Percentiles rank a stretch among this genome's conserved stretches.
Conservation (phyloP, 192 early-diverging fungal species). For the Cetraspora pellucida region DNA sequence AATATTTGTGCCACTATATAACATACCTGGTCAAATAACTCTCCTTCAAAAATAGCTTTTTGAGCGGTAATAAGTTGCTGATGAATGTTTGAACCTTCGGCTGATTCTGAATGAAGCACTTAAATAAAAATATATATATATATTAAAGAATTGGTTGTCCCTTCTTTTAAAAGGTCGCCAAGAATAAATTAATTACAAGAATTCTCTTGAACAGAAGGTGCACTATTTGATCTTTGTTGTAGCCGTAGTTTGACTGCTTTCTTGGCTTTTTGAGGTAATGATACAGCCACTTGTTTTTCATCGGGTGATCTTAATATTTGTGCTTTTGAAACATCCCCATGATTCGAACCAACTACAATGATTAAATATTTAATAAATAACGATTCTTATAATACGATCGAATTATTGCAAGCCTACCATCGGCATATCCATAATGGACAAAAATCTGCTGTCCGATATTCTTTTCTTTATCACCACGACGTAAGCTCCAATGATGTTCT, state of each 20-base stretch:
- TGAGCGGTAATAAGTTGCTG: conserved; percentile 33
- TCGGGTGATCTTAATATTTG: conserved; percentile 30
- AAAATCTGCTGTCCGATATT: conserved; percentile 21
- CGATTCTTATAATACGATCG: too few relatives aligned
- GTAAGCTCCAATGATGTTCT: conserved; percentile 22
- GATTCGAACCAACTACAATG: conserved; percentile 1
- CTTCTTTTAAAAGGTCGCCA: too few relatives aligned
- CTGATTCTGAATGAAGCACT: conserved; percentile 3
- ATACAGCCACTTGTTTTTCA: conserved; percentile 28
- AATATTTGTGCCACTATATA: not conserved
- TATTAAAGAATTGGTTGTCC: too few relatives aligned
- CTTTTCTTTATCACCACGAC: conserved; percentile 5
- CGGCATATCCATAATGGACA: conserved; percentile 29
- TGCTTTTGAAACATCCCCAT: not conserved
- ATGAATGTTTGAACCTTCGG: conserved; percentile 25
- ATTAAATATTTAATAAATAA: too few relatives aligned
- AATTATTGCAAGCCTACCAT: not conserved
- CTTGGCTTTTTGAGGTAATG: conserved; percentile 23
- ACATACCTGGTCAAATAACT: conserved; percentile 31
- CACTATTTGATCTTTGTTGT: not conserved
- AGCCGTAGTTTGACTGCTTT: conserved; percentile 18
- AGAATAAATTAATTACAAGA: conserved; percentile 6
- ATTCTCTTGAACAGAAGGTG: not conserved
- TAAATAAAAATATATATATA: too few relatives aligned
- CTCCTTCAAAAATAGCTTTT: conserved; percentile 30